Evolutionary conservation across 176 grass and related monocot species (phyloP), one percentile per base, ranked within the genome.

Genomic region (Neostapfia colusana): DNA sequence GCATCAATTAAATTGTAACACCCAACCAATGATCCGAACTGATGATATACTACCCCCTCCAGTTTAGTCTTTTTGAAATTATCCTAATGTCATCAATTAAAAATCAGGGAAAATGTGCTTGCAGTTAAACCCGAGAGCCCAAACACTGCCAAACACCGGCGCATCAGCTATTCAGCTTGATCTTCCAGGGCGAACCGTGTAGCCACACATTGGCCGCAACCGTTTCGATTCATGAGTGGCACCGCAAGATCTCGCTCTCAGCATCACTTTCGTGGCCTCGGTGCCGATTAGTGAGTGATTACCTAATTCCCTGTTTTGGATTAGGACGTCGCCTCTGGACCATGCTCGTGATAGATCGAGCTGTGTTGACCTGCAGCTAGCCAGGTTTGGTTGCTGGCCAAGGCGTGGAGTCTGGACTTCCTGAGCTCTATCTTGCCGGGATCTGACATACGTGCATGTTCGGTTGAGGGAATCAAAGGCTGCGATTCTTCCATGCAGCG

Each of bases 381-480:
- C 62, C 75, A 79, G 8, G 39, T 21, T 79, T 44, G 80, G 83
- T 87, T 79, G 61, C 20, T 61, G 68, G 8, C 51, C 61, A 74
- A 83, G 85, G 59, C 80, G 74, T 87, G 60, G 74, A 79, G 51
- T 50, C 40, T 68, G 17, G 6, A 37, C 27, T 62, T 31, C 28
- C 37, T 14, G 9, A 35, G 41, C 41, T 18, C 1, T 7, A 11
- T 16, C 25, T 48, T 54, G 58, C 58, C 20, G 51, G 20, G 51
- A 54, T 23, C 9, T 20, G 1, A 25, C 57, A 74, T 39, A 16
- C 16, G 5, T 10, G n/a, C 16, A 3, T 10, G n/a, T 2, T 69
- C 40, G 11, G 51, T 74, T 68, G 77, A 75, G 80, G 0, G 17
- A 45, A 59, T 80, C 70, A 75, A 51, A 60, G 11, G 34, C 13